Conservation (phyloP, 305 asterid genomes). For the Fraxinus greggii region DNA sequence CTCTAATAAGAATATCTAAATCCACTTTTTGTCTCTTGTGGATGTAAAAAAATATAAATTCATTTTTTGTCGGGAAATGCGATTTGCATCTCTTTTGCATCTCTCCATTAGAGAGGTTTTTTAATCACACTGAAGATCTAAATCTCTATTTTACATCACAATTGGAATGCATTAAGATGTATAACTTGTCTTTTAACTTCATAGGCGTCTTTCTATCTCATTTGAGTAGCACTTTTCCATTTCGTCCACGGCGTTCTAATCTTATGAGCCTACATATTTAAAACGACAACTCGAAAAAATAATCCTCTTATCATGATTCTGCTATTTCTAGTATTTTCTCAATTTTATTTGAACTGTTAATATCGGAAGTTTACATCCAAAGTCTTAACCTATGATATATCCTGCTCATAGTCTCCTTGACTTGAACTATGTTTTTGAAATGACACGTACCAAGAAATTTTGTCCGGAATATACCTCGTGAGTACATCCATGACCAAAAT, state of each 20-base stretch:
- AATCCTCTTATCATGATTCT: not conserved
- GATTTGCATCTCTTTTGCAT: no score
- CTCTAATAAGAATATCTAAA: no score
- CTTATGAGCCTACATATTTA: not conserved
- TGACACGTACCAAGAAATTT: not conserved
- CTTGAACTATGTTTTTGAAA: not conserved
- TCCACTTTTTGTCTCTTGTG: no score
- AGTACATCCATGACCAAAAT: not conserved
- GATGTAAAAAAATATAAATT: no score
- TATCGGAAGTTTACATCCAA: not conserved
- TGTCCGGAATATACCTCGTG: not conserved
- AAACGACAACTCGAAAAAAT: not conserved
- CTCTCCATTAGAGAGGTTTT: no score
- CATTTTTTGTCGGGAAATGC: no score
- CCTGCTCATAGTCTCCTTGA: not conserved
- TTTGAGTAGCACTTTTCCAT: not conserved
- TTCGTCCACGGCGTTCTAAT: not conserved
- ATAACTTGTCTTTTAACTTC: not conserved
- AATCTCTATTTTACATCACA: no score
- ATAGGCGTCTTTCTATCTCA: not conserved
- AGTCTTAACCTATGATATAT: not conserved
- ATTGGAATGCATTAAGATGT: not conserved
- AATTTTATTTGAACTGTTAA: not conserved
- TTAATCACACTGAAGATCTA: no score
- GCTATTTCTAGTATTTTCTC: not conserved